Percentiles rank a stretch among this genome's conserved stretches.
phyloP scores from a whole-genome alignment of 495 filamentous ascomycete genomes.

The Gamarada debralockiae region DNA sequence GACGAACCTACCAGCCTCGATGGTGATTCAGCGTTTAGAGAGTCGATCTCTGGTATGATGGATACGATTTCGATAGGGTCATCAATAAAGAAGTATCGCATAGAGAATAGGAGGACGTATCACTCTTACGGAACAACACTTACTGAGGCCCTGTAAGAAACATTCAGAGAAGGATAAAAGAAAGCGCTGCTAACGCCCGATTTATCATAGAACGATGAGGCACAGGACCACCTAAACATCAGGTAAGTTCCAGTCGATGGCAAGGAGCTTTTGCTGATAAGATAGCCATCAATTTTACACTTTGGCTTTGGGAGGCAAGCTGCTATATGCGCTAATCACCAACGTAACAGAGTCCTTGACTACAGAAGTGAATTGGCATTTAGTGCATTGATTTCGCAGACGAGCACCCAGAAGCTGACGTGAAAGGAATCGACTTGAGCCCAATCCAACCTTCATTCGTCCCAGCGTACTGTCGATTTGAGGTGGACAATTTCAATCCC shows the following conservation, averaged over 20 bases:
- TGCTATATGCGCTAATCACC: slow-evolving; percentile 57
- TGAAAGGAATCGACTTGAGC: slow-evolving; percentile 51
- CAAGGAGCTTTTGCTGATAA: background rate
- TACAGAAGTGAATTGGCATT: slow-evolving; percentile 5
- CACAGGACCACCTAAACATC: slow-evolving; percentile 9
- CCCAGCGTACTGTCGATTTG: slow-evolving; percentile 48
- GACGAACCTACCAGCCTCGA: too few species aligned
- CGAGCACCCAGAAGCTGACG: slow-evolving; percentile 46
- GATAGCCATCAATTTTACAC: too few species aligned
- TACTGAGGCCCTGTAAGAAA: slow-evolving; percentile 7
- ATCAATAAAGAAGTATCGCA: slow-evolving; percentile 25
- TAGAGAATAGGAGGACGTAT: slow-evolving; percentile 32
- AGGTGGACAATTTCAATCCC: slow-evolving; percentile 51
- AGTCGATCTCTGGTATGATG: background rate
- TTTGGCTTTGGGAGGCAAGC: slow-evolving; percentile 37
- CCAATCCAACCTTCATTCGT: slow-evolving; percentile 46
- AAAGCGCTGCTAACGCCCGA: background rate
- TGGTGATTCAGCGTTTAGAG: slow-evolving; percentile 12
- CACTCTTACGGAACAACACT: slow-evolving; percentile 25
- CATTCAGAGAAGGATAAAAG: background rate
- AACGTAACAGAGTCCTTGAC: slow-evolving; percentile 9
- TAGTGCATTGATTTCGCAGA: slow-evolving; percentile 44
- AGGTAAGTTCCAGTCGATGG: background rate
- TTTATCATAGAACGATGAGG: background rate
- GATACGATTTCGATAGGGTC: slow-evolving; percentile 24